phyloP scores from a whole-genome alignment of 495 filamentous ascomycete genomes.

The Podospora australis region DNA sequence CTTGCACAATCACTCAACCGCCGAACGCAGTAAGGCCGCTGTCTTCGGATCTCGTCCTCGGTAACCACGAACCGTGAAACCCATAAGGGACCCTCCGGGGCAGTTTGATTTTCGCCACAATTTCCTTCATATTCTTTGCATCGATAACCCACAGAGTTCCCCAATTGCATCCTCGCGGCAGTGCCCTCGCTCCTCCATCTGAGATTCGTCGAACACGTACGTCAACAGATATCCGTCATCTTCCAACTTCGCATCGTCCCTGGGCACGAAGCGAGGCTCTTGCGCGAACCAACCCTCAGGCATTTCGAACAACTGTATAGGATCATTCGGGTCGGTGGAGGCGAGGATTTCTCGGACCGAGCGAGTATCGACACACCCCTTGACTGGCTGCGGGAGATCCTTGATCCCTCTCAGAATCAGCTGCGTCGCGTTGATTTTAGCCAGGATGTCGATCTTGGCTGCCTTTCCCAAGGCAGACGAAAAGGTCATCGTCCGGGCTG shows the following conservation, averaged over 20 bases:
- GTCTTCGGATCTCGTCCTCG: slow-evolving; percentile 45
- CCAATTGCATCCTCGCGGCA: slow-evolving; percentile 35
- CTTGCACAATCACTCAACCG: too few species aligned
- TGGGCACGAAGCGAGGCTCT: slow-evolving; percentile 56
- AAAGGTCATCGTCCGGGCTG: slow-evolving; percentile 39
- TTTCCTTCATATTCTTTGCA: slow-evolving; percentile 49
- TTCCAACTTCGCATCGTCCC: slow-evolving; percentile 30
- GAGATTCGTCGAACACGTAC: slow-evolving; percentile 51
- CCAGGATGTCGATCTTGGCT: slow-evolving; percentile 55
- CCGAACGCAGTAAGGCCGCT: slow-evolving; percentile 19
- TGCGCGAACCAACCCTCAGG: slow-evolving; percentile 54
- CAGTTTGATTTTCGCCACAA: slow-evolving; percentile 47
- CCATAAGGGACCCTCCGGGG: slow-evolving; percentile 63
- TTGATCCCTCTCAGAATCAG: slow-evolving; percentile 41
- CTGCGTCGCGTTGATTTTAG: slow-evolving; percentile 47
- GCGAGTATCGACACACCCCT: slow-evolving; percentile 9
- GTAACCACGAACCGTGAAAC: slow-evolving; percentile 61
- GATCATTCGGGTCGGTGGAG: slow-evolving; percentile 39
- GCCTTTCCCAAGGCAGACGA: slow-evolving; percentile 46
- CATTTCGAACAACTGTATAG: slow-evolving; percentile 51
- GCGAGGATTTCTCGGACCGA: slow-evolving; percentile 25
- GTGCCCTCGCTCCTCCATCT: slow-evolving; percentile 42
- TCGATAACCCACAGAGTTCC: slow-evolving; percentile 64
- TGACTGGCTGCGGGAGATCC: slow-evolving; percentile 12
- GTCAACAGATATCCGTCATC: slow-evolving; percentile 58